Conservation (phyloP, 1,139 yeast genomes). For the Yarrowia galli region DNA sequence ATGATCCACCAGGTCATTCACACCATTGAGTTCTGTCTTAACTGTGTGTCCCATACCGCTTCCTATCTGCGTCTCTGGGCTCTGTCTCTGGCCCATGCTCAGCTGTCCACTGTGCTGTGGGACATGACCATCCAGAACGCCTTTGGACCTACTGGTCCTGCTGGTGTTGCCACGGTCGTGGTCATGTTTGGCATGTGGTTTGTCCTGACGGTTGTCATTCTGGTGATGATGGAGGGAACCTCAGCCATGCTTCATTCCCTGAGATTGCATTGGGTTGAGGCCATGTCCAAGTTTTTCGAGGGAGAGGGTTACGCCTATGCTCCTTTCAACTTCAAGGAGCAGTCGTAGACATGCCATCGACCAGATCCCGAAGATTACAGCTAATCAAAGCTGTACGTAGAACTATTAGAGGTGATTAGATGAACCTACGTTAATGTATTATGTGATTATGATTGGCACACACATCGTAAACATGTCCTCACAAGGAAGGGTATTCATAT, state of each 20-base stretch:
- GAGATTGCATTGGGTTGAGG: constrained; percentile 98
- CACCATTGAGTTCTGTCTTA: constrained; percentile 96
- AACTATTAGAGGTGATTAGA: constrained; percentile 4
- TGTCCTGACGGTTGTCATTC: constrained; percentile 82
- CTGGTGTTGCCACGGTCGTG: constrained; percentile 77
- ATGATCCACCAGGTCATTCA: constrained; percentile 98
- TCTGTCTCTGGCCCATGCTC: constrained; percentile 94
- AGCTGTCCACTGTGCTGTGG: constrained; percentile 93
- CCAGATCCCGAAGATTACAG: background rate
- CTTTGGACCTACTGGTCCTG: constrained; percentile 72
- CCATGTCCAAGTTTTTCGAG: constrained; percentile 96
- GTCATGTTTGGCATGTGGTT: constrained; percentile 94
- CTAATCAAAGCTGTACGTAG: background rate
- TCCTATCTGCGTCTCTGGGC: constrained; percentile 98
- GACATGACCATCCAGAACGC: constrained; percentile 90
- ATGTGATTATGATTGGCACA: constrained; percentile 3
- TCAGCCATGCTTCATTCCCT: constrained; percentile 98
- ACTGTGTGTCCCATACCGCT: constrained; percentile 98
- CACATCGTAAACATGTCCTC: too few species aligned
- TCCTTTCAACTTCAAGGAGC: constrained; percentile 62
- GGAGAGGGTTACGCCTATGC: constrained; percentile 93
- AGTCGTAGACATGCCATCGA: background rate
- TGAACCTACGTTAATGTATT: constrained; percentile 1
- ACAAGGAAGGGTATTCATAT: too few species aligned
- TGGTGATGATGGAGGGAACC: constrained; percentile 98